phyloP scores from a whole-genome alignment of 345 rosid genomes.

The Sisymbrium irio region DNA sequence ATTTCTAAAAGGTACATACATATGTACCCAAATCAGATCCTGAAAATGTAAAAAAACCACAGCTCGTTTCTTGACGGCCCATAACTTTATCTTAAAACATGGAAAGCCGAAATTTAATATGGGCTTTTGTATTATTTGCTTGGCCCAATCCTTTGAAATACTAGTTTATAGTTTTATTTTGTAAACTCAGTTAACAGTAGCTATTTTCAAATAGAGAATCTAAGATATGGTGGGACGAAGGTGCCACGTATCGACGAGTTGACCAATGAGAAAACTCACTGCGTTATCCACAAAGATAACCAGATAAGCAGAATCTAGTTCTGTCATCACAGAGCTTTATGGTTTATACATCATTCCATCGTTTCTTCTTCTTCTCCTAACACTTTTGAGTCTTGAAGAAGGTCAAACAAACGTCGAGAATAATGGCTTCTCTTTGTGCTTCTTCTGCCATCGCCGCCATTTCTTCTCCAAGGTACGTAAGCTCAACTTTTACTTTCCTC shows the following conservation, averaged over 20 bases:
- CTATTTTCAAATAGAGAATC: constrained; percentile 7
- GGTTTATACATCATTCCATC: constrained; percentile 19
- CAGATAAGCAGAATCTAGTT: constrained; percentile 36
- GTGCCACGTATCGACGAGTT: constrained; percentile 22
- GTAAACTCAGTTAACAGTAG: not conserved
- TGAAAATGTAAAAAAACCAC: not conserved
- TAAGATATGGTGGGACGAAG: constrained; percentile 24
- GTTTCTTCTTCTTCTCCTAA: constrained; percentile 19
- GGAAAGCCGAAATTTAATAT: not conserved
- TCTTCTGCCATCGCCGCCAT: constrained; percentile 80
- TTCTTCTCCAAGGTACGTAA: constrained; percentile 60
- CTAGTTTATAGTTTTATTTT: not conserved
- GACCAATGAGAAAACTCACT: constrained; percentile 33
- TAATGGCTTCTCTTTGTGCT: constrained; percentile 90
- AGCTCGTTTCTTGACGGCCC: not conserved
- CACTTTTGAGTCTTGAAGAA: constrained; percentile 32
- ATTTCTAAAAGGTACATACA: not conserved
- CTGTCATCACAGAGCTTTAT: constrained; percentile 21
- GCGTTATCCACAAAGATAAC: constrained; percentile 35
- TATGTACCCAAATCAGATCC: not conserved
- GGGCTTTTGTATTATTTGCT: not conserved
- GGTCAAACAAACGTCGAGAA: constrained; percentile 10
- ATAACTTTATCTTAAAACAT: not conserved
- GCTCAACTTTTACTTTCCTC: constrained; percentile 23
- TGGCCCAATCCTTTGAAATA: not conserved